Evolutionary conservation across 148 eudicot species (phyloP), one percentile per base, ranked within the genome.

Genomic region (Oxyria digyna): DNA sequence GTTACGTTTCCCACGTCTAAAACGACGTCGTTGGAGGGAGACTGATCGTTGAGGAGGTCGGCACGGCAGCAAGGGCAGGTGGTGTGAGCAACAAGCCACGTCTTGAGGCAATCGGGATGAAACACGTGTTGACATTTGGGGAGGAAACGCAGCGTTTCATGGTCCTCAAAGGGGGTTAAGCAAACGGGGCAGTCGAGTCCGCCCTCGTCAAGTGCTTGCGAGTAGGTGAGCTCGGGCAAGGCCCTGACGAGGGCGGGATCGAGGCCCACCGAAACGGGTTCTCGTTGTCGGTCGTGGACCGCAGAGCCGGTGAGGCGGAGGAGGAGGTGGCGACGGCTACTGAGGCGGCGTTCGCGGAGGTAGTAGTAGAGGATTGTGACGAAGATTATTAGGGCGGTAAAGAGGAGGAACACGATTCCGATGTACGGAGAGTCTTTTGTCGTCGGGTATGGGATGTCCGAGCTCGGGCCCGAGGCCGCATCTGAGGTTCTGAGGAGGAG

Each of bases 61-160:
- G 74, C 68, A 21, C 74, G 74, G 41, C 74, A 71, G 14, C 37
- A 71, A 3, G 74, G 74, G 48, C 74, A 71, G 4, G 74, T 71
- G n/a, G 57, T 38, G 59, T 78, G 85, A 0, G 69, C 71, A 37
- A 27, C 59, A 1, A 82, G 54, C 85, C 85, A 82, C 0, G 27
- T 73, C 42, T 77, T 78, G 54, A 82, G 76, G 38, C 85, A 82
- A 10, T 76, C 77, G 1, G 76, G 66, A 55, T 82, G 85, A 27
- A 82, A 82, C 59, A 78, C 75, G 62, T 82, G 85, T 1, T 69
- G 74, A 33, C 85, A 82, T 35, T 59, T 72, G 11, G 85, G 85
- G 7, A 82, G 40, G 26, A 70, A 38, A 40, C 85, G 75, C 27
- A 82, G 67, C 27, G 49, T 46, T 20, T 82, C 83, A 7, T 68